phyloP scores from a whole-genome alignment of 129 eudicot genomes.

The Pulicaria dysenterica region DNA sequence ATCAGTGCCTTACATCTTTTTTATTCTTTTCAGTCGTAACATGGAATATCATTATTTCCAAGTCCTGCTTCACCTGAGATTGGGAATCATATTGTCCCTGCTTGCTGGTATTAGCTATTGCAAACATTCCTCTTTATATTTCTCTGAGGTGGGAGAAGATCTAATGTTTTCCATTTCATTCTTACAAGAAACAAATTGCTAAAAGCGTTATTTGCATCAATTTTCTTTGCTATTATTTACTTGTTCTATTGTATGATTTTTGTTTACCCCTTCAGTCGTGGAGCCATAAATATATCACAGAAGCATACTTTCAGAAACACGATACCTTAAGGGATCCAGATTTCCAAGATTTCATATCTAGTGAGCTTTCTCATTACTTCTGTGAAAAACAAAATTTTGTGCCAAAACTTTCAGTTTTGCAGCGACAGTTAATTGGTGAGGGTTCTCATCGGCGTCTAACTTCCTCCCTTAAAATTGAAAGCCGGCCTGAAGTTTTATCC shows the following conservation, averaged over 20 bases:
- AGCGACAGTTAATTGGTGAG: conserved; percentile 60
- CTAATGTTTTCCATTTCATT: conserved; percentile 4
- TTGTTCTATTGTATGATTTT: not conserved
- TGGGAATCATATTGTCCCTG: conserved; percentile 35
- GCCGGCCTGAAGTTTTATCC: conserved; percentile 40
- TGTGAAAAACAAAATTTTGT: conserved; percentile 30
- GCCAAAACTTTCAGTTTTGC: conserved; percentile 40
- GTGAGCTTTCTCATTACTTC: conserved; percentile 34
- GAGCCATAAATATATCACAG: conserved; percentile 51
- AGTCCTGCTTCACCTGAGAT: conserved; percentile 27
- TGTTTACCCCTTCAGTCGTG: conserved; percentile 26
- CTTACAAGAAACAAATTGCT: not conserved
- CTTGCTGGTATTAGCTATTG: conserved; percentile 37
- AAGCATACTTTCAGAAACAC: conserved; percentile 58
- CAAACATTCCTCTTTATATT: conserved; percentile 20
- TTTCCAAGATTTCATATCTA: conserved; percentile 45
- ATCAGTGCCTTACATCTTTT: conserved; percentile 3
- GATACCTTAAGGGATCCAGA: conserved; percentile 42
- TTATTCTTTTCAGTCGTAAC: conserved; percentile 23
- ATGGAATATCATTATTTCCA: conserved; percentile 44
- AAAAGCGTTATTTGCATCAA: not conserved
- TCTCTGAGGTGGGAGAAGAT: conserved; percentile 29
- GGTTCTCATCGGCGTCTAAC: conserved; percentile 81
- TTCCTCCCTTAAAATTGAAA: conserved; percentile 49
- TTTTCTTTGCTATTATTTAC: not conserved